Evolutionary conservation across 2,329 filamentous ascomycete genomes (phyloP), one percentile per base, ranked within the genome.

Genomic region (Apiospora sp.): DNA sequence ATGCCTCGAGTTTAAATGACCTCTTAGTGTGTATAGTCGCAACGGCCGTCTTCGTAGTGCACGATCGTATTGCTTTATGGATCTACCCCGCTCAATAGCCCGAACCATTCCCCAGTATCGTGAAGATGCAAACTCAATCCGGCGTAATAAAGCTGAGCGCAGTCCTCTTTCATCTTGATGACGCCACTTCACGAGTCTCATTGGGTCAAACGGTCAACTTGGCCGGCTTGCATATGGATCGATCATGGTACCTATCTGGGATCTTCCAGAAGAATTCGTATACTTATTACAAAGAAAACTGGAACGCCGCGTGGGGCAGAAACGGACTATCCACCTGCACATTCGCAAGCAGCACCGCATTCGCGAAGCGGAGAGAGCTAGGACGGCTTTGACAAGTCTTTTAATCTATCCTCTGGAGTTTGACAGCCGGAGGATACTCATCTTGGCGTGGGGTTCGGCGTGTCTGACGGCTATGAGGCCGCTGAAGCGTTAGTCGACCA

Each of bases 1-100:
- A 41, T 64, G 58, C 30, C 58, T 64, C 58, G 58, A 64, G 58
- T 64, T 64, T 41, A 64, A 64, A 41, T 41, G 58, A 41, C 58
- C 30, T 64, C 34, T 64, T 64, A 41, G 58, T 64, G 58, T n/a
- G 58, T 64, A 64, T 34, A 41, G 34, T 64, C 22, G 58, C 58
- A 64, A 64, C 58, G 58, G 58, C 58, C 13, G 27, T 51, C 24
- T 10, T 41, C 37, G 37, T 37, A 37, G 27, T 16, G 19, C 27
- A 61, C 19, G 58, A 64, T 41, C 30, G 13, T 12, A 34, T 8
- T 37, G 30, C 27, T 37, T 6, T 37, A 61, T 37, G 30, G 54
- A 37, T 41, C 58, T 64, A 64, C 58, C 34, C 58, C 58, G 58
- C 58, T 64, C 34, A 41, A 64, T 64, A 41, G 54, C 30, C 30